Evolutionary conservation across 257 asterid genomes (phyloP), one percentile per base, ranked within the genome.

Genomic region (Haberlea rhodopensis): DNA sequence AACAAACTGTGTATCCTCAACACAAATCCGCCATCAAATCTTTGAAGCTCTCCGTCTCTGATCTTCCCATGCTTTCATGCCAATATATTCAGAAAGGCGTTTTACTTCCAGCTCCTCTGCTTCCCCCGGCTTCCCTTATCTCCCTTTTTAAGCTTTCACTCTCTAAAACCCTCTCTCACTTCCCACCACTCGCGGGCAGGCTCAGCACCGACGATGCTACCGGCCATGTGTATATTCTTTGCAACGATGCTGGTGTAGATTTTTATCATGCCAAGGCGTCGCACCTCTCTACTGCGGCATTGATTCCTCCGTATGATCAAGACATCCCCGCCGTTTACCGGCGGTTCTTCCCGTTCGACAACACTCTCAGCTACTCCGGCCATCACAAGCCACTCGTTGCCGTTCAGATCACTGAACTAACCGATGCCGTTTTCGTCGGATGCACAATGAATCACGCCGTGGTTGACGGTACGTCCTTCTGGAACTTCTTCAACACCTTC

Each of bases 31-130:
- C 73, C 72, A 23, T 75, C 9, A 66, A 51, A 2, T 71, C 96
- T 65, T 79, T 92, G 6, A 82, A 78, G 43, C 98, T 92, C 83
- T 92, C 98, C 40, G 97, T 89, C 0, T 92, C 98, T 43, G 98
- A 92, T 68, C 94, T 92, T 26, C 95, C 98, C 21, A 92, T 92
- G 98, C 90, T 92, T 55, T 92, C 98, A 1, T 87, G 96, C 13
- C 98, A 92, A 3, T 92, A 92, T 79, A 92, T 92, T 26, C 98
- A 92, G 48, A 92, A 92, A 60, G 98, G 98, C 1, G 94, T 87
- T 10, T 79, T 92, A 8, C 80, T 92, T 2, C 84, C 96, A 0
- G 60, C 69, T 15, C 84, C 92, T 1, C 82, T 88, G 0, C 73
- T 79, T 28, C 70, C 81, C 52, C 43, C 85, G 56, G 28, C 55